phyloP scores from a whole-genome alignment of 2,329 filamentous ascomycete genomes.

The Penicillium sp. region DNA sequence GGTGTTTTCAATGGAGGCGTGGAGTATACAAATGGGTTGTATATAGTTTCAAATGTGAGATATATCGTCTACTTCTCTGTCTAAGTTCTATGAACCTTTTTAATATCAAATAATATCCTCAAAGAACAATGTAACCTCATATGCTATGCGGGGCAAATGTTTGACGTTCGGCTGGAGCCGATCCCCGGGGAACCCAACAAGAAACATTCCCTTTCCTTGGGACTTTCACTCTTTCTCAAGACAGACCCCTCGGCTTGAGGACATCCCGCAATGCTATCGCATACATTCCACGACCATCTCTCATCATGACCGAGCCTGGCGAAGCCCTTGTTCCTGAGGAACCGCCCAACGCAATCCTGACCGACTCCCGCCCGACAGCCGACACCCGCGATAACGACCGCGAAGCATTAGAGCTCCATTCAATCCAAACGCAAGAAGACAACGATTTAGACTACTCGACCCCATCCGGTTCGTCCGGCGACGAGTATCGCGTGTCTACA shows the following conservation, averaged over 20 bases:
- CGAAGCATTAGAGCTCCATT: slow-evolving; percentile 33
- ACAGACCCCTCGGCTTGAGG: background rate
- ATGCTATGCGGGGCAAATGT: slow-evolving; percentile 2
- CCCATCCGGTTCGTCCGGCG: slow-evolving; percentile 35
- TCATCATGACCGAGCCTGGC: slow-evolving; percentile 11
- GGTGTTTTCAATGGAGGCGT: background rate
- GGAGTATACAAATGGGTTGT: background rate
- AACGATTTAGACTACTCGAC: slow-evolving; percentile 26
- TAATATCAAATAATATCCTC: background rate
- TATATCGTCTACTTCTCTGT: background rate
- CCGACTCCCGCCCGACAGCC: slow-evolving; percentile 13
- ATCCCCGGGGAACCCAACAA: slow-evolving; percentile 12
- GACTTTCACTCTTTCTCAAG: background rate
- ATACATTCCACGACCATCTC: no score
- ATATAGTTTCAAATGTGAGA: background rate
- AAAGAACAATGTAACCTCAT: background rate
- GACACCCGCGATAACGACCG: slow-evolving; percentile 7
- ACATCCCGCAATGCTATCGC: background rate
- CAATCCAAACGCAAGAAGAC: slow-evolving; percentile 33
- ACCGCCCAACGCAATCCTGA: slow-evolving; percentile 9
- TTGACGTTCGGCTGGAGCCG: slow-evolving; percentile 16
- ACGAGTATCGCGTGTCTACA: slow-evolving; percentile 31
- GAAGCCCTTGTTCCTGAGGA: background rate
- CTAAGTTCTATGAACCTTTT: background rate
- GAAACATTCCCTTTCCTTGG: background rate